Evolutionary conservation across 345 rosid genomes (phyloP).

Genomic region (Eucalyptus urophylla): DNA sequence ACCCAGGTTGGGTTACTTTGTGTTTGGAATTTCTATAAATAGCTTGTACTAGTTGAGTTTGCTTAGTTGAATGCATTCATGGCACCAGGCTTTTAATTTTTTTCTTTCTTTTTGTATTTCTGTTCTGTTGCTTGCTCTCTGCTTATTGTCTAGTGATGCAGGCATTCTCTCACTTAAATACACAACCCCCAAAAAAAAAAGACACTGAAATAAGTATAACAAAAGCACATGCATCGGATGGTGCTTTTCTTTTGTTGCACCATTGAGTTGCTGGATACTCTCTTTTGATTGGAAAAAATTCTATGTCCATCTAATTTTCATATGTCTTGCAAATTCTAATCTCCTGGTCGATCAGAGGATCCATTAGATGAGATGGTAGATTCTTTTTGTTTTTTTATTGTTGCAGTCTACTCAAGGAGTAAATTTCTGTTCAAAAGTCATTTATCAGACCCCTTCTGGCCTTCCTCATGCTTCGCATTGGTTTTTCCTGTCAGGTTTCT

Average conservation of each 20-base stretch:
- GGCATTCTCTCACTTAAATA: neutral
- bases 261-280: neutral
- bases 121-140: neutral
- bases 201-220: neutral
- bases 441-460: neutral
- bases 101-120: neutral
- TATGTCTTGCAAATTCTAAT: neutral
- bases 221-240: neutral
- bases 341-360: neutral
- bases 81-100: neutral
- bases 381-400: neutral
- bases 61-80: neutral
- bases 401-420: neutral
- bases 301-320: neutral
- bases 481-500: constrained; percentile 44
- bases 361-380: neutral
- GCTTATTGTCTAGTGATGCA: neutral
- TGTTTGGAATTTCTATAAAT: neutral
- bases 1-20: constrained; percentile 48
- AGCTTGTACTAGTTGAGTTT: neutral
- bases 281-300: neutral
- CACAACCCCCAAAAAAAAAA: neutral
- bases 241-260: neutral
- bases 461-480: neutral
- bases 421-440: neutral